Percentiles rank a stretch among this genome's conserved stretches.
phyloP scores from a whole-genome alignment of 2,329 filamentous ascomycete genomes.

The Lasiodiplodia hormozganensis region DNA sequence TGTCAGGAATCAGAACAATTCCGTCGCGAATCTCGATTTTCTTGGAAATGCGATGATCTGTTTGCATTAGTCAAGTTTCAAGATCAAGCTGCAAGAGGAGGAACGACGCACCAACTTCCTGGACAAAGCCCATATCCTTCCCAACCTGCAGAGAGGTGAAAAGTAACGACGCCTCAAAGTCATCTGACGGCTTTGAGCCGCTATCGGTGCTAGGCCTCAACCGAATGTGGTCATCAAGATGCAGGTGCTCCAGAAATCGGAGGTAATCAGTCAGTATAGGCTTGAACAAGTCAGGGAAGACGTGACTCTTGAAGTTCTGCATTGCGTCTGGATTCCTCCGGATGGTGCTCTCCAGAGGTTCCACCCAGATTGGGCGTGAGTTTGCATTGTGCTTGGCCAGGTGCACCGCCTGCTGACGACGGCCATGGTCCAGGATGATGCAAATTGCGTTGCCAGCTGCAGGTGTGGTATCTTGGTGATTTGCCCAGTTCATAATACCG shows the following conservation, averaged over 20 bases:
- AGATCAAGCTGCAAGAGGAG: neutral
- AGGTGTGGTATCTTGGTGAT: slow-evolving; percentile 49
- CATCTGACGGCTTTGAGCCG: slow-evolving; percentile 32
- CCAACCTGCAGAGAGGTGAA: slow-evolving; percentile 52
- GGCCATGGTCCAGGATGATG: slow-evolving; percentile 42
- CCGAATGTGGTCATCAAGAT: slow-evolving; percentile 41
- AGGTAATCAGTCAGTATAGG: slow-evolving; percentile 49
- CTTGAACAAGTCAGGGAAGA: slow-evolving; percentile 57
- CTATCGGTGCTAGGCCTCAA: slow-evolving; percentile 19
- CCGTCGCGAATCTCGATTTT: slow-evolving; percentile 38
- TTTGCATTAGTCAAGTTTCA: neutral
- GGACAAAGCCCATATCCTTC: slow-evolving; percentile 55
- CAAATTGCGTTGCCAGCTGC: slow-evolving; percentile 48
- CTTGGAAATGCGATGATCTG: slow-evolving; percentile 38
- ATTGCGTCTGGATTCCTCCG: slow-evolving; percentile 45
- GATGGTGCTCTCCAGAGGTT: slow-evolving; percentile 45
- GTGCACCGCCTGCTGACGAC: slow-evolving; percentile 24
- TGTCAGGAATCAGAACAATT: slow-evolving; percentile 62
- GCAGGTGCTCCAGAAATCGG: slow-evolving; percentile 48
- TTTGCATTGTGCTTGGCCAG: neutral
- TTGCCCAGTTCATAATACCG: slow-evolving; percentile 45
- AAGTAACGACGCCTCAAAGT: slow-evolving; percentile 41
- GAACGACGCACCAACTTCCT: slow-evolving; percentile 45
- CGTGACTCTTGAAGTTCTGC: slow-evolving; percentile 52
- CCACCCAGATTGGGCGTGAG: slow-evolving; percentile 45